phyloP scores from a whole-genome alignment of 192 early-diverging fungal genomes.

The Irineochytrium annulatum region DNA sequence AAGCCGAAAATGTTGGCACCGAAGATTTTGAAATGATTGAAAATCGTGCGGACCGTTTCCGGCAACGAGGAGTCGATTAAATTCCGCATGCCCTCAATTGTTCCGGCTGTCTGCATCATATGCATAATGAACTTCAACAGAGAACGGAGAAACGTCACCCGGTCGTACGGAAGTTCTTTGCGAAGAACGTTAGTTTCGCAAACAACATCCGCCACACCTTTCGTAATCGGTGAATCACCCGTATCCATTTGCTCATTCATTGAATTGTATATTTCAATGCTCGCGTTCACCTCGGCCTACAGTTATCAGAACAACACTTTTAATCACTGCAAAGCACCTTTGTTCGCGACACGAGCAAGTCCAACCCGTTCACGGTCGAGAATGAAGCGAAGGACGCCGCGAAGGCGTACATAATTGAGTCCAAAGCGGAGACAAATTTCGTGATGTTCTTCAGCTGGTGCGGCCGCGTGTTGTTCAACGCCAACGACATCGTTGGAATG shows the following conservation, averaged over 20 bases:
- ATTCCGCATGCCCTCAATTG: constrained; percentile 87
- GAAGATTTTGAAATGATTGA: constrained; percentile 72
- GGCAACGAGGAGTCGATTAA: constrained; percentile 88
- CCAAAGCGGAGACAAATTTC: constrained; percentile 74
- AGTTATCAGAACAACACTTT: too few relatives aligned
- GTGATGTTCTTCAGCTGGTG: constrained; percentile 53
- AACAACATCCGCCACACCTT: too few relatives aligned
- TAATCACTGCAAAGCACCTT: constrained; percentile 37
- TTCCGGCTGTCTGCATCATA: constrained; percentile 91
- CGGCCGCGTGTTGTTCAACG: constrained; percentile 60
- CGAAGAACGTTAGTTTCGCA: too few relatives aligned
- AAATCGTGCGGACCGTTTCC: constrained; percentile 62
- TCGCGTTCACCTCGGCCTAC: too few relatives aligned
- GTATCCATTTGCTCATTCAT: too few relatives aligned
- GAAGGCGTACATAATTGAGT: constrained; percentile 76
- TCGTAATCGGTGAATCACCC: too few relatives aligned
- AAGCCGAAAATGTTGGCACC: constrained; percentile 80
- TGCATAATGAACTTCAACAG: constrained; percentile 89
- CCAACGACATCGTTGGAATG: constrained; percentile 71
- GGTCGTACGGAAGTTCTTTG: constrained; percentile 63
- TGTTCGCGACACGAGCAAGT: constrained; percentile 73
- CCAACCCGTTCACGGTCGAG: constrained; percentile 75
- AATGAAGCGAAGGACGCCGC: constrained; percentile 73
- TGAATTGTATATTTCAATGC: too few relatives aligned
- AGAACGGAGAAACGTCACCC: constrained; percentile 73